phyloP scores from a whole-genome alignment of 2,329 filamentous ascomycete species.

The Thelonectria blattea region DNA sequence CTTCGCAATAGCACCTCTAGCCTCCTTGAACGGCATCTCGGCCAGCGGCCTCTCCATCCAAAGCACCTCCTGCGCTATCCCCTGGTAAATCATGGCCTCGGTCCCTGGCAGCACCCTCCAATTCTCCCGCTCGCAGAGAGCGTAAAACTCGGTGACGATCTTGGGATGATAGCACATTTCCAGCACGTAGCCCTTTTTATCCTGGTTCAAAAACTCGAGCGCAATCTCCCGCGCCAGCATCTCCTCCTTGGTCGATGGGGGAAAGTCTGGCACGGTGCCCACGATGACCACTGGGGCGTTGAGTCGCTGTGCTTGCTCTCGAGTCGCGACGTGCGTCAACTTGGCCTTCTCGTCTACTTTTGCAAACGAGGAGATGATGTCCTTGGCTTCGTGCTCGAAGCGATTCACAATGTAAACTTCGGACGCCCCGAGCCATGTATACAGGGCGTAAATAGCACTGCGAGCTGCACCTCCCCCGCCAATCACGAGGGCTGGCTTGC shows the following conservation, averaged over 20 bases:
- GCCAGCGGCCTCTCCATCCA: conserved; percentile 23
- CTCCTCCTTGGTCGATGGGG: conserved; percentile 18
- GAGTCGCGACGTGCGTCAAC: conserved; percentile 3
- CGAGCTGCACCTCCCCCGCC: conserved; percentile 17
- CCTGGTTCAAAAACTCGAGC: conserved; percentile 16
- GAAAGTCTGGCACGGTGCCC: conserved; percentile 24
- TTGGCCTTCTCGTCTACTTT: not conserved
- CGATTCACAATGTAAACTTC: conserved; percentile 17
- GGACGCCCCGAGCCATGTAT: conserved; percentile 15
- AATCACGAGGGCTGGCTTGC: conserved; percentile 11
- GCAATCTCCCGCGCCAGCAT: conserved; percentile 18
- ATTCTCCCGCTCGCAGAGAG: not conserved
- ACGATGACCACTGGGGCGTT: conserved; percentile 16
- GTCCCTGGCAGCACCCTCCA: conserved; percentile 22
- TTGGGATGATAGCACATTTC: conserved; percentile 31
- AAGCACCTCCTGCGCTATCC: conserved; percentile 25
- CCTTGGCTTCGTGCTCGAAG: conserved; percentile 6
- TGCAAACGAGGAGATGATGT: conserved; percentile 8
- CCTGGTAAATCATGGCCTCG: conserved; percentile 25
- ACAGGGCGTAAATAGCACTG: conserved; percentile 10
- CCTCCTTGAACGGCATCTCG: conserved; percentile 15
- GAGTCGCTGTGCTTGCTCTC: conserved; percentile 13
- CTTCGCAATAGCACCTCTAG: not conserved
- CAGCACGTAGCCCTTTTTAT: conserved; percentile 17
- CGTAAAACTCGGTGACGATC: conserved; percentile 19